Conservation (phyloP, 1,139 yeast species). For the Saccharomycopsis crataegensis region DNA sequence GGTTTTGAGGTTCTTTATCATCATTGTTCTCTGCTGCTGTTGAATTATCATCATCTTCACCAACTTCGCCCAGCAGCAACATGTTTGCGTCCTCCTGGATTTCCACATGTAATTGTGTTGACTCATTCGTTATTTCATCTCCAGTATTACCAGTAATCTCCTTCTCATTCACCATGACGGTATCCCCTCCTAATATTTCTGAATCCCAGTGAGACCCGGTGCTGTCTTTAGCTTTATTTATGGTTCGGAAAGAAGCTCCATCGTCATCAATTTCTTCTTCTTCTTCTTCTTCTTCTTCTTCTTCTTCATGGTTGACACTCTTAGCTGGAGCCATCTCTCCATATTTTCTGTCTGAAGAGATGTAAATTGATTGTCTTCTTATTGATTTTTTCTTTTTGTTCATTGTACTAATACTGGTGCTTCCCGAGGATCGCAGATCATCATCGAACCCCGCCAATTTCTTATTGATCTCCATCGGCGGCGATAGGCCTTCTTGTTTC, state of each 20-base stretch:
- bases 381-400: slow-evolving; percentile 7
- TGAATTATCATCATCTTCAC: no score
- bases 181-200: background rate
- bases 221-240: background rate
- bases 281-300: background rate
- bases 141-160: background rate
- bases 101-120: no score
- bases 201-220: background rate
- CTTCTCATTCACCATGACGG: no score
- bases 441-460: background rate
- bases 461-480: background rate
- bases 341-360: background rate
- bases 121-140: background rate
- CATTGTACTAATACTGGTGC: background rate
- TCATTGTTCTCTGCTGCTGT: no score
- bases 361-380: slow-evolving; percentile 14
- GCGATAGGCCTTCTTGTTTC: slow-evolving; percentile 5
- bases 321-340: background rate
- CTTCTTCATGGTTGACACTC: background rate
- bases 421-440: background rate
- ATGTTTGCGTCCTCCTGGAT: no score
- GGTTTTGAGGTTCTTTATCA: no score
- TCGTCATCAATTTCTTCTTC: background rate
- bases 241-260: no score
- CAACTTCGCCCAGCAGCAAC: no score